A percentile compares a stretch with the other conserved stretches of the same genome.
These are phyloP conservation scores for Termitomyces sp. DNA, from an alignment of 768 basidiomycete genomes.

Conservation along the genomic window DNA sequence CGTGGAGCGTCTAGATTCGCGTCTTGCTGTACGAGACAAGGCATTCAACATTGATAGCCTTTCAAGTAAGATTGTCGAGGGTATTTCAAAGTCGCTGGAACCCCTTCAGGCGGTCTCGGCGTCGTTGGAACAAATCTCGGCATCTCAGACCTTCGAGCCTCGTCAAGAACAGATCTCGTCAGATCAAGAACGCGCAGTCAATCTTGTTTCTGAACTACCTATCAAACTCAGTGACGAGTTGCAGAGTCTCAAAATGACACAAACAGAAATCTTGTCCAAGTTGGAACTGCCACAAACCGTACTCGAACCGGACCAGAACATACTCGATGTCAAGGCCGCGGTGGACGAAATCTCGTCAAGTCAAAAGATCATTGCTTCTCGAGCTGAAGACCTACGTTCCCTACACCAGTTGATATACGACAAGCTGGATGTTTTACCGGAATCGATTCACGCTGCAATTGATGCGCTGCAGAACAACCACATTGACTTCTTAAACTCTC, in stretches of 20 bases:
- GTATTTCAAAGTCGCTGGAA: slow-evolving; percentile 41
- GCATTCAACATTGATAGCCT: slow-evolving; percentile 60
- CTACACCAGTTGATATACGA: slow-evolving; percentile 51
- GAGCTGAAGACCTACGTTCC: slow-evolving; percentile 44
- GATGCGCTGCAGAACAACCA: slow-evolving; percentile 57
- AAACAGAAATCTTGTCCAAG: slow-evolving; percentile 30
- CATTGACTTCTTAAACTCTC: slow-evolving; percentile 57
- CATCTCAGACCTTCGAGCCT: slow-evolving; percentile 36
- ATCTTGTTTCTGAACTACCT: slow-evolving; percentile 46
- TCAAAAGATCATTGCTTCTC: slow-evolving; percentile 46
- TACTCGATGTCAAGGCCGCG: slow-evolving; percentile 43
- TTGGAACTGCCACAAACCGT: slow-evolving; percentile 22
- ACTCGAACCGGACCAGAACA: slow-evolving; percentile 25
- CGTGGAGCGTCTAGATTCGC: slow-evolving; percentile 79
- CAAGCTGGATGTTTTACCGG: slow-evolving; percentile 57
- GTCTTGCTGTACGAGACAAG: slow-evolving; percentile 75
- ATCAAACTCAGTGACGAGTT: slow-evolving; percentile 40
- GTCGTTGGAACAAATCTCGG: slow-evolving; percentile 36
- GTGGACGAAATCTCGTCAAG: slow-evolving; percentile 48
- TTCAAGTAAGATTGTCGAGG: slow-evolving; percentile 51
- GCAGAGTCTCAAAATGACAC: slow-evolving; percentile 36
- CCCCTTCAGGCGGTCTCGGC: slow-evolving; percentile 35
- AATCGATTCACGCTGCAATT: slow-evolving; percentile 49
- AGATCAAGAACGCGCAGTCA: slow-evolving; percentile 36
- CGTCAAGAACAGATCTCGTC: slow-evolving; percentile 35